phyloP scores from a whole-genome alignment of 768 basidiomycete genomes.

The Boletus sp. region DNA sequence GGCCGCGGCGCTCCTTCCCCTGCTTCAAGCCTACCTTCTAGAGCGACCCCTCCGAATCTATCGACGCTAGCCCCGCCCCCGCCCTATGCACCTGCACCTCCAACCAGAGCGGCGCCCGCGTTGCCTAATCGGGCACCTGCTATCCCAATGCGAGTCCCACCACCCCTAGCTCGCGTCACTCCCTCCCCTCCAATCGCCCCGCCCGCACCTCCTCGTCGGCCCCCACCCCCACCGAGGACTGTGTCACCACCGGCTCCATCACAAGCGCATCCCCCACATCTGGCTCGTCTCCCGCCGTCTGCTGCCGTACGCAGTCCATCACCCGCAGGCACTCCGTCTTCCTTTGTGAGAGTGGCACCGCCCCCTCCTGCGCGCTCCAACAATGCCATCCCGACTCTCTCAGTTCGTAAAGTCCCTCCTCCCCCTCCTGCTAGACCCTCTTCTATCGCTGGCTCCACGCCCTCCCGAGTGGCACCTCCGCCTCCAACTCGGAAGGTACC shows the following conservation, averaged over 20 bases:
- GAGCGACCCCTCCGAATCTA: conserved; percentile 30
- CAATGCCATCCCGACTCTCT: conserved; percentile 16
- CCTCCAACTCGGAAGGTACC: conserved; percentile 42
- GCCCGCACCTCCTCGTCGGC: conserved; percentile 27
- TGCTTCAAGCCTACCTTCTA: conserved; percentile 30
- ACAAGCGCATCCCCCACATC: conserved; percentile 23
- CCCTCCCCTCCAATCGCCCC: conserved; percentile 26
- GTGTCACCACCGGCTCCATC: conserved; percentile 29
- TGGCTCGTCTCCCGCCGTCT: conserved; percentile 28
- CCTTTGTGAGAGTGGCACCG: conserved; percentile 17
- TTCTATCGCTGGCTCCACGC: conserved; percentile 25
- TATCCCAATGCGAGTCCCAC: conserved; percentile 43
- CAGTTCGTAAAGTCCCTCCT: conserved; percentile 37
- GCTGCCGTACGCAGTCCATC: conserved; percentile 27
- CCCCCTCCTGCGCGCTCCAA: conserved; percentile 29
- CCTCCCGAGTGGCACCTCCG: conserved; percentile 36
- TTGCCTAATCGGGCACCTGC: conserved; percentile 43
- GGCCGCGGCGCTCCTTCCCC: conserved; percentile 40
- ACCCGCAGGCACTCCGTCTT: conserved; percentile 15
- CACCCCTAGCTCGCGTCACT: conserved; percentile 38
- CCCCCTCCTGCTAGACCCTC: conserved; percentile 48
- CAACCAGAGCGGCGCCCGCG: conserved; percentile 34
- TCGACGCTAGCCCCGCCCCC: conserved; percentile 35
- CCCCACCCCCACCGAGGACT: conserved; percentile 34
- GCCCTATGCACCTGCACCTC: conserved; percentile 31